Base-by-base conservation (phyloP, 805 yeast species). In the Starmera pachycereana region DNA sequence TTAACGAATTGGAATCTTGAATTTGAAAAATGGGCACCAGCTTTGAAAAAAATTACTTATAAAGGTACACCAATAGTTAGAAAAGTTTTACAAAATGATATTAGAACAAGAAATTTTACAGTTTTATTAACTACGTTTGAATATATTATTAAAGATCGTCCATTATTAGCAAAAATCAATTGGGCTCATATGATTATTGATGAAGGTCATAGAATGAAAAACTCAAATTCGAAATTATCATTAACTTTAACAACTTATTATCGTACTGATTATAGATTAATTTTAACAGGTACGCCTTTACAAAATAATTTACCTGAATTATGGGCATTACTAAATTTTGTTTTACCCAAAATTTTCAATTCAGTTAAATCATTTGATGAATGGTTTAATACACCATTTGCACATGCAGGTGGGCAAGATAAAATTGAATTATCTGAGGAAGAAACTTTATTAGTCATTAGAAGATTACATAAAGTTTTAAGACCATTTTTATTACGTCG, bases 131-230 rank as follows among this genome's bases (percentile, higher is more conserved):
- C 95, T 2, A 84, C 95, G 4, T 84, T 78, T 54, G 95, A 84
- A 61, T 84, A 84, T 53, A 76, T 84, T 47, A 81, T 84, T 47
- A 72, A 81, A 52, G 95, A 84, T 54, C 73, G 86, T 46, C 80
- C 88, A 6, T 53, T 84, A 16, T 63, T 84, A 50, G 62, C 78
- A 27, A 81, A 79, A 52, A 74, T 80, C 49, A 73, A 73, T 46
- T 84, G 89, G 78, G 81, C 82, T 33, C 90, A 85, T 58, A 84
- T 84, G 90, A 82, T 84, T 48, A 84, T 84, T 48, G 95, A 84
- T 67, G 95, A 84, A 68, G 95, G 95, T 60, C 95, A 84, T 60
- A 70, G 94, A 63, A 80, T 84, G 88, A 84, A 84, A 56, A 84
- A 84, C 54, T 69, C 88, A 2, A 74, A 74, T 42, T 81, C 90